Evolutionary conservation across 2,329 filamentous ascomycete genomes (phyloP), one percentile per base, ranked within the genome.

Genomic region (Periglandula ipomoeae): DNA sequence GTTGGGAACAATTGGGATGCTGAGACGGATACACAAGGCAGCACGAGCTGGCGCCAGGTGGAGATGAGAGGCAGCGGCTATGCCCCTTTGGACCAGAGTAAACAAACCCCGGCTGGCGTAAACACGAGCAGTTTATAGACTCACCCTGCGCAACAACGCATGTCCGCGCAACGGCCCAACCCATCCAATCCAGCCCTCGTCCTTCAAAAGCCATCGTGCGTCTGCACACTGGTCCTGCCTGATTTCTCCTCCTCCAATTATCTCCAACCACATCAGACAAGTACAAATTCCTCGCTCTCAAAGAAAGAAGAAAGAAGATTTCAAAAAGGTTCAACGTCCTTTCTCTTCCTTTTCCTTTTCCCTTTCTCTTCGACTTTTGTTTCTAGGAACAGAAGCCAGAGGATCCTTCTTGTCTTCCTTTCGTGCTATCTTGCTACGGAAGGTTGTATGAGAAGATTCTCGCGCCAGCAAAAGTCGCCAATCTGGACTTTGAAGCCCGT

Each of bases 401-500:
- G 75, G 72, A 75, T 71, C 70, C 70, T 81, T 82, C 78, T 82
- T 81, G 72, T 78, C 77, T 75, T 81, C 79, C 79, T 82, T 81
- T 82, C 78, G 78, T 69, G 57, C 70, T 68, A 9, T 71, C 64
- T 68, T 74, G 74, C 69, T 70, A 81, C 81, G 79, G 59, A 67
- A 70, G 69, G 68, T 70, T 70, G 68, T 65, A 68, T 69, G 81
- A 87, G 84, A 84, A 50, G 77, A 78, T 81, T 72, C 70, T 71
- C 68, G 72, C 82, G 75, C 74, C 71, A 70, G 69, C 61, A 83
- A 82, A 86, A 84, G 83, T 85, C 85, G 88, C 77, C 88, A 96
- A 89, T 79, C 90, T 96, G 90, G 90, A 96, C 88, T 96, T 95
- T 93, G 90, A 95, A 87, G 89, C 90, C 76, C 87, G 89, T 75